Percentiles rank a stretch among this genome's conserved stretches.
These are phyloP conservation scores for Apophysomyces sp. DNA, from an alignment of 371 early-diverging fungal species.

Conservation along the genomic window DNA sequence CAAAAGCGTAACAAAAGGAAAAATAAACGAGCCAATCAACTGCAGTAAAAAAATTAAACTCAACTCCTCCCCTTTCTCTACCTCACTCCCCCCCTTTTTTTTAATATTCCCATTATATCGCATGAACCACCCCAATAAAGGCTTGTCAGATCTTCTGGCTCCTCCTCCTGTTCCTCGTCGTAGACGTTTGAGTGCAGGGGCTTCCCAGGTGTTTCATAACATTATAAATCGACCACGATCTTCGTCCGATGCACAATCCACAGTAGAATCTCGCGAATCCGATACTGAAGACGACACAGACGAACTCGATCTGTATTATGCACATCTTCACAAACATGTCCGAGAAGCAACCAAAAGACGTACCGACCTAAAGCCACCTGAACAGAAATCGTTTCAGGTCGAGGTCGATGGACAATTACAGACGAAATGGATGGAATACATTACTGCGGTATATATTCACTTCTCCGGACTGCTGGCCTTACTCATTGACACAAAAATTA, in stretches of 20 bases:
- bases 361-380: slow-evolving; percentile 11
- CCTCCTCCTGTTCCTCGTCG: background rate
- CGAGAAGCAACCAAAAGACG: slow-evolving; percentile 22
- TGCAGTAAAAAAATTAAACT: background rate
- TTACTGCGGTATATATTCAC: slow-evolving; percentile 19
- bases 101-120: background rate
- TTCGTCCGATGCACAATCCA: slow-evolving; percentile 1
- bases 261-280: background rate
- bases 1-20: background rate
- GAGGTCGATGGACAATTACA: slow-evolving; percentile 5
- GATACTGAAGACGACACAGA: background rate
- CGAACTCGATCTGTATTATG: slow-evolving; percentile 13
- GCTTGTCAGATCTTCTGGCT: background rate
- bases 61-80: background rate
- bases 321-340: slow-evolving; percentile 33
- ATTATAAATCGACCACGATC: slow-evolving; percentile 5
- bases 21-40: background rate
- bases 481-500: background rate
- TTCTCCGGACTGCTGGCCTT: background rate
- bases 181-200: background rate
- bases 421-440: slow-evolving; percentile 24
- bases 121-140: background rate
- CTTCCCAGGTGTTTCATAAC: background rate
- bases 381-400: slow-evolving; percentile 14
- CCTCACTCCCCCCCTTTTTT: background rate